phyloP scores from a whole-genome alignment of 345 rosid genomes.

The Aurinia saxatilis region DNA sequence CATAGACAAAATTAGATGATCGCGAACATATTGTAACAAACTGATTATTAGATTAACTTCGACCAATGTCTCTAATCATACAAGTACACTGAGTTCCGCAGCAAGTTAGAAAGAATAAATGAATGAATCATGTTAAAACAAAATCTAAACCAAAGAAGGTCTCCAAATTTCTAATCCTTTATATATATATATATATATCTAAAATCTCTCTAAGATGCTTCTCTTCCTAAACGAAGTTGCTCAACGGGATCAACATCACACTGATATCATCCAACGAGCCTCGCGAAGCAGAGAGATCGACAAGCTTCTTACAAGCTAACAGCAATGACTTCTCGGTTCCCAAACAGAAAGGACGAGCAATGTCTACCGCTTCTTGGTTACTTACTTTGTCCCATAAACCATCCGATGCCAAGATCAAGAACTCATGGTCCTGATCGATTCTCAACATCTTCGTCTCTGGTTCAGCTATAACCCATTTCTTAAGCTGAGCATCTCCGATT shows the following conservation, averaged over 20 bases:
- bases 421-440: constrained; percentile 54
- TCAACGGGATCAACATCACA: constrained; percentile 53
- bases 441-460: constrained; percentile 55
- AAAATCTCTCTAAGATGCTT: neutral
- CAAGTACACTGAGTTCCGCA: neutral
- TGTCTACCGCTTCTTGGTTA: constrained; percentile 83
- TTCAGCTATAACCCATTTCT: constrained; percentile 74
- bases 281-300: constrained; percentile 49
- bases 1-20: neutral
- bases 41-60: constrained; percentile 5
- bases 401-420: constrained; percentile 80
- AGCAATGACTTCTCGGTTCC: constrained; percentile 38
- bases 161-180: constrained; percentile 15
- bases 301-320: constrained; percentile 66
- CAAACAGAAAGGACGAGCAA: constrained; percentile 41
- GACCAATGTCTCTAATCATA: constrained; percentile 12
- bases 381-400: constrained; percentile 89
- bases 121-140: constrained; percentile 2
- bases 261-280: constrained; percentile 78
- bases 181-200: neutral
- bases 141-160: neutral
- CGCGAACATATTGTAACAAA: neutral
- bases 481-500: constrained; percentile 64
- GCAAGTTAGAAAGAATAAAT: constrained; percentile 27
- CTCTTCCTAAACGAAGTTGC: constrained; percentile 22